Evolutionary conservation across 73 alveolate genomes (phyloP).

Genomic region (Stentor coeruleus): DNA sequence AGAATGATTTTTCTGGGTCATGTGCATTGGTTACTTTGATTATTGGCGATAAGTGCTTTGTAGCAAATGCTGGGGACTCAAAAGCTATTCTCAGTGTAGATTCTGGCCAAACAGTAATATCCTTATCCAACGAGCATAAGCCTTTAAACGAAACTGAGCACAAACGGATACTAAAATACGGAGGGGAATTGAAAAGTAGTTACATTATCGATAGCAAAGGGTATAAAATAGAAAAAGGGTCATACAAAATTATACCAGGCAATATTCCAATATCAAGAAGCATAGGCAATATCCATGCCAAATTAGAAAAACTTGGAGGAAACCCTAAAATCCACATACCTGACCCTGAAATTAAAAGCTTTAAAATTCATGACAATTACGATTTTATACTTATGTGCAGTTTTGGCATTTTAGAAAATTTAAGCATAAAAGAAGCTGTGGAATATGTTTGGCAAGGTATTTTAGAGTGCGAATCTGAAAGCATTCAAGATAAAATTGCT

Average conservation of each 20-base stretch:
- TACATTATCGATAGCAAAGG: background rate
- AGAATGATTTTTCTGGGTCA: conserved; percentile 81
- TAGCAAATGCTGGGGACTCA: conserved; percentile 95
- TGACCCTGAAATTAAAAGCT: conserved; percentile 84
- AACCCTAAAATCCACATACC: conserved; percentile 86
- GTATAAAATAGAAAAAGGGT: conserved; percentile 48
- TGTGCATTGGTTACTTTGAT: conserved; percentile 82
- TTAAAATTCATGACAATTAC: conserved; percentile 67
- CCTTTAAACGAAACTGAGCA: conserved; percentile 78
- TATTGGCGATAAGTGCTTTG: conserved; percentile 70
- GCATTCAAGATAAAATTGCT: background rate
- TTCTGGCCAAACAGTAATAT: conserved; percentile 53
- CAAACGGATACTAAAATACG: conserved; percentile 71
- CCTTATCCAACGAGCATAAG: conserved; percentile 86
- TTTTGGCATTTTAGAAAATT: conserved; percentile 96
- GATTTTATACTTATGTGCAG: conserved; percentile 58
- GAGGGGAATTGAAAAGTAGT: conserved; percentile 74
- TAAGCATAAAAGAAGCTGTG: conserved; percentile 83
- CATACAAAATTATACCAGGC: conserved; percentile 90
- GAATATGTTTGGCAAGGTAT: conserved; percentile 68
- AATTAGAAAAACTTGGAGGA: conserved; percentile 87
- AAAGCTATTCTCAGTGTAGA: conserved; percentile 83
- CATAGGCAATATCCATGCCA: conserved; percentile 95
- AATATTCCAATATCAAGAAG: conserved; percentile 90
- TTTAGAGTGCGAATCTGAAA: background rate